Evolutionary conservation across 2,329 filamentous ascomycete species (phyloP), one percentile per base, ranked within the genome.

Genomic region (Colletotrichum abscissum): DNA sequence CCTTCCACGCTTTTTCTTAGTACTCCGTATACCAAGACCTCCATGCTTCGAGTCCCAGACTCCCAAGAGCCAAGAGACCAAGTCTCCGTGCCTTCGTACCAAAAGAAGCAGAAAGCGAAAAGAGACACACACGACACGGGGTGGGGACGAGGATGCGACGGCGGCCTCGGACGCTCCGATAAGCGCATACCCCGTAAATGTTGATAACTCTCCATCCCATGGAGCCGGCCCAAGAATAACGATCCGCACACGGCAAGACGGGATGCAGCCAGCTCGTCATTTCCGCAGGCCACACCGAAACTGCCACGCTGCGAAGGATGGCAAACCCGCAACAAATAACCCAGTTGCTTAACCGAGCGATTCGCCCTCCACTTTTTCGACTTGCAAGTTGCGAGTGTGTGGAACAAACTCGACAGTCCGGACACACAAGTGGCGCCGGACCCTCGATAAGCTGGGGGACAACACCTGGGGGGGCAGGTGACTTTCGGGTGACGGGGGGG

Each of bases 181-280:
- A 73, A 65, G 35, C 56, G 70, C 67, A 73, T 73, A 60, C 60
- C 42, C 69, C 38, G 42, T 69, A 72, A 60, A 22, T 38, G 14
- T 72, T 55, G 24, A 72, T 64, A 60, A 26, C 16, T 19, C 38
- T 38, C 35, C 35, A 54, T 38, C 35, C 35, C 26, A n/a, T 28
- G 12, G 16, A 42, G 46, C 46, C 49, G 30, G 26, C n/a, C 28
- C 26, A 62, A 46, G 60, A 63, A 62, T 38, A 24, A 38, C 58
- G 38, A 14, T 14, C 35, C 35, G 35, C 35, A 16, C 35, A 38
- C 35, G 35, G 35, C 35, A 38, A 9, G 60, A 28, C 46, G 19
- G 30, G 62, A 55, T 54, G 62, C 63, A 65, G 33, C 63, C 63
- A 14, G 49, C 63, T 65, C 52, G 63, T 56, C 63, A 65, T 65